Conservation (phyloP, 495 filamentous ascomycete species). For the Immersiella caudata region DNA sequence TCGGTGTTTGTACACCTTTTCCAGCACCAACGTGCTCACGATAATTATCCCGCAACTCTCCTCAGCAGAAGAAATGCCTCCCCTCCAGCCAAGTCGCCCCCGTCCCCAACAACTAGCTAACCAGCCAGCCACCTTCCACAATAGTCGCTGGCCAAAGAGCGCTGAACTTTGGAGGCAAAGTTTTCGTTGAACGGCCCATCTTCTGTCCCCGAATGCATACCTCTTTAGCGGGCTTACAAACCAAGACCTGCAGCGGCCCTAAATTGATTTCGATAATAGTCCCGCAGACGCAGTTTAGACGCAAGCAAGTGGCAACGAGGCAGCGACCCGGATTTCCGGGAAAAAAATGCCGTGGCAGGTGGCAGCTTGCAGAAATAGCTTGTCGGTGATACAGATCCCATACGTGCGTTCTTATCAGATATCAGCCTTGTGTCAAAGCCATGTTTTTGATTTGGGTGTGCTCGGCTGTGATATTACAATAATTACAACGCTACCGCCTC, state of each 20-base stretch:
- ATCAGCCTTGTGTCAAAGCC: not conserved
- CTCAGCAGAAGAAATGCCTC: not conserved
- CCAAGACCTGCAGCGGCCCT: constrained; percentile 6
- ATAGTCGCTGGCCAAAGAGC: not conserved
- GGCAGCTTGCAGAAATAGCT: not conserved
- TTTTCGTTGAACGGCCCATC: not conserved
- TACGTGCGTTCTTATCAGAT: not conserved
- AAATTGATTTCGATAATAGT: not conserved
- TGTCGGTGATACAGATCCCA: not conserved
- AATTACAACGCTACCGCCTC: not conserved
- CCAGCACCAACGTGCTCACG: not conserved
- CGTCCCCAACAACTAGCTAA: not conserved
- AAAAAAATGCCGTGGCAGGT: not conserved
- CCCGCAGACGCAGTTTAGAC: not conserved
- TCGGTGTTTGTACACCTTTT: not conserved
- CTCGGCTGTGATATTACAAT: not conserved
- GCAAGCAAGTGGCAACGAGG: not conserved
- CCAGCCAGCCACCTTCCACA: constrained; percentile 5
- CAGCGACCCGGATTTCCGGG: constrained; percentile 10
- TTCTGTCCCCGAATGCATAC: not conserved
- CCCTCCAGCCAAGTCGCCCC: not conserved
- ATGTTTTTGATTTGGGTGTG: not conserved
- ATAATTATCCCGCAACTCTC: constrained; percentile 2
- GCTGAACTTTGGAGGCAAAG: not conserved
- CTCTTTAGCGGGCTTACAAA: constrained; percentile 7